Base-by-base conservation (phyloP, 2,329 filamentous ascomycete genomes). In the Talaromyces sp. region DNA sequence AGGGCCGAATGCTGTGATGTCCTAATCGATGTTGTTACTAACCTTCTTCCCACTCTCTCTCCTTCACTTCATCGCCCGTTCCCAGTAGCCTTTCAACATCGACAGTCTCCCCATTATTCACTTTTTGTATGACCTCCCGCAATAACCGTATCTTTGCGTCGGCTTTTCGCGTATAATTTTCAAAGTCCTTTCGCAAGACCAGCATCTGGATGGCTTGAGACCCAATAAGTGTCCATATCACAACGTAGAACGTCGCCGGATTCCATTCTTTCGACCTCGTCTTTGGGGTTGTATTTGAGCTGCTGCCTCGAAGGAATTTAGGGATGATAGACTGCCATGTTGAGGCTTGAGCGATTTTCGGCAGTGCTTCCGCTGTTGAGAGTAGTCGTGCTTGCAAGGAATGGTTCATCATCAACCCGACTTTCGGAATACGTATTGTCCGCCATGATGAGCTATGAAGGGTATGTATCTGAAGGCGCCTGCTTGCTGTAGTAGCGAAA, bases 181-280 rank as follows among this genome's bases (percentile, higher is more conserved):
- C 83, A 73, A 89, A 90, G 60, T 93, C 89, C 71, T 91, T 91
- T 72, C 89, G 90, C 72, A 98, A 77, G 40, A 88, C 84, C 73
- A 99, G 89, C 84, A 95, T 91, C 72, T 97, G 91, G 71, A 99
- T 97, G 15, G 94, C 91, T 84, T 97, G 96, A 68, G 92, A 97
- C 3, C 96, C 96, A 69, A 98, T 94, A 68, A 98, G 84, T 47
- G 93, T 82, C 73, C 93, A 93, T 68, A 94, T 91, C 71, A 89
- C 82, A 70, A 94, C 91, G 76, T 89, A 95, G 73, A 92, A 94
- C 0, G 89, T 93, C 22, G 90, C 90, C 2, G 91, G 91, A 71
- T 94, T 94, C 88, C 89, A 91, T 70, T 88, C 86, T 73, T 86
- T 89, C 17, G 84, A 80, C 69, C 83, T 85, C 27, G 76, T 72